These are phyloP conservation scores for Colletotrichum trifolii DNA, from an alignment of 2,329 filamentous ascomycete species.

Conservation along the genomic window DNA sequence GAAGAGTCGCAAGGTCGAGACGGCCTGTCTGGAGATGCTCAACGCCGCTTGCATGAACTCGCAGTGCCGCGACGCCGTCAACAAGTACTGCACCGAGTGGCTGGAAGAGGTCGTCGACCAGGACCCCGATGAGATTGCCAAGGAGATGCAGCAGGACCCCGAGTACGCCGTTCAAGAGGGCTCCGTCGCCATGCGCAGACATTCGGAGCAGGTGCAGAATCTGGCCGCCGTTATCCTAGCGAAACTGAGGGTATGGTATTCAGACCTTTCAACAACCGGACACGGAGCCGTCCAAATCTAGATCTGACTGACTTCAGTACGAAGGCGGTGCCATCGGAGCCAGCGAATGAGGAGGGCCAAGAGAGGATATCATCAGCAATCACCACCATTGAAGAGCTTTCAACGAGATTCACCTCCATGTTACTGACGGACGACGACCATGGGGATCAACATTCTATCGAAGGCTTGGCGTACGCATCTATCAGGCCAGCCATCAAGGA, in stretches of 20 bases:
- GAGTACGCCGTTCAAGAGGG: constrained; percentile 69
- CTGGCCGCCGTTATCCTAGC: constrained; percentile 80
- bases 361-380: constrained; percentile 62
- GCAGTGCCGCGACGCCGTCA: constrained; percentile 83
- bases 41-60: constrained; percentile 91
- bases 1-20: constrained; percentile 88
- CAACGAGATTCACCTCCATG: constrained; percentile 73
- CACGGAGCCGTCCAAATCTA: constrained; percentile 36
- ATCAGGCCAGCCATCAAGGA: constrained; percentile 89
- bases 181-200: constrained; percentile 69
- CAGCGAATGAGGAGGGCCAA: constrained; percentile 52
- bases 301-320: constrained; percentile 59
- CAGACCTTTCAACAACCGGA: constrained; percentile 35
- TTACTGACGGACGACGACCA: constrained; percentile 68
- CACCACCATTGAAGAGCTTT: constrained; percentile 74
- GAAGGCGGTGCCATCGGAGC: constrained; percentile 65
- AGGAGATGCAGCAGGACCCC: constrained; percentile 62
- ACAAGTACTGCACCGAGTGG: constrained; percentile 88
- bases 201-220: constrained; percentile 71
- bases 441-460: constrained; percentile 77
- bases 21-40: constrained; percentile 87
- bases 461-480: constrained; percentile 92
- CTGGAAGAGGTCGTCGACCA: constrained; percentile 85
- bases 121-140: constrained; percentile 67
- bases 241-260: constrained; percentile 70